Conservation (phyloP, 2,329 filamentous ascomycete species). For the Pestalotiopsis sp. region DNA sequence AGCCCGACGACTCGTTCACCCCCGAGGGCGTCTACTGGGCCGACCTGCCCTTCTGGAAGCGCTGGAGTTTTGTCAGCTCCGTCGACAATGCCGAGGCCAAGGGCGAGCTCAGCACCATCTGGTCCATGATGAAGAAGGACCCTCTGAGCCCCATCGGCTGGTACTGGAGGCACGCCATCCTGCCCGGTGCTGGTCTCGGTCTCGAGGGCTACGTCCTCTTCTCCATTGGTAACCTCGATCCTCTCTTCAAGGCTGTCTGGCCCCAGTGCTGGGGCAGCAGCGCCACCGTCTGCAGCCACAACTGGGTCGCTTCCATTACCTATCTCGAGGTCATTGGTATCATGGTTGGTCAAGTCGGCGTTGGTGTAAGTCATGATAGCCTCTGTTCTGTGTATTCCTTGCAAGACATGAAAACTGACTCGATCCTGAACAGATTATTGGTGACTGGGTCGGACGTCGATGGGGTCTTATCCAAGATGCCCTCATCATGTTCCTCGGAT, state of each 20-base stretch:
- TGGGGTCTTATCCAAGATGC: conserved; percentile 97
- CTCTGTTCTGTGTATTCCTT: background rate
- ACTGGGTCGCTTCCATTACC: conserved; percentile 83
- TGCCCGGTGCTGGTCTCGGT: conserved; percentile 89
- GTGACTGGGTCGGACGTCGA: conserved; percentile 82
- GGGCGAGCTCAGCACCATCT: conserved; percentile 68
- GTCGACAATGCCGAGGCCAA: conserved; percentile 73
- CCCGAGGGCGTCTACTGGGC: conserved; percentile 89
- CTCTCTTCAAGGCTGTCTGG: conserved; percentile 78
- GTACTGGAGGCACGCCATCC: conserved; percentile 89
- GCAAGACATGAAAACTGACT: conserved; percentile 19
- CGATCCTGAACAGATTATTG: conserved; percentile 46
- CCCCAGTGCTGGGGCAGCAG: conserved; percentile 73
- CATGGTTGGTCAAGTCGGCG: conserved; percentile 87
- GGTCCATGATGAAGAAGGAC: conserved; percentile 82
- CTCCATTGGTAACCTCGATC: conserved; percentile 91
- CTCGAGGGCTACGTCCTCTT: conserved; percentile 96
- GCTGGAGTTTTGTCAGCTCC: conserved; percentile 73
- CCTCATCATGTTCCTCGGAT: conserved; percentile 88
- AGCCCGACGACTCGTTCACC: conserved; percentile 87
- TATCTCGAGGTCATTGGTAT: conserved; percentile 95
- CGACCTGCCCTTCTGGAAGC: conserved; percentile 73
- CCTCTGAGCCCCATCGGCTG: conserved; percentile 81
- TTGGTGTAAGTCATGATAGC: conserved; percentile 65
- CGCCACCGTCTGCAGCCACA: conserved; percentile 66